Evolutionary conservation across 2,329 filamentous ascomycete species (phyloP), one percentile per base, ranked within the genome.

Genomic region (Exophiala dermatitidis): DNA sequence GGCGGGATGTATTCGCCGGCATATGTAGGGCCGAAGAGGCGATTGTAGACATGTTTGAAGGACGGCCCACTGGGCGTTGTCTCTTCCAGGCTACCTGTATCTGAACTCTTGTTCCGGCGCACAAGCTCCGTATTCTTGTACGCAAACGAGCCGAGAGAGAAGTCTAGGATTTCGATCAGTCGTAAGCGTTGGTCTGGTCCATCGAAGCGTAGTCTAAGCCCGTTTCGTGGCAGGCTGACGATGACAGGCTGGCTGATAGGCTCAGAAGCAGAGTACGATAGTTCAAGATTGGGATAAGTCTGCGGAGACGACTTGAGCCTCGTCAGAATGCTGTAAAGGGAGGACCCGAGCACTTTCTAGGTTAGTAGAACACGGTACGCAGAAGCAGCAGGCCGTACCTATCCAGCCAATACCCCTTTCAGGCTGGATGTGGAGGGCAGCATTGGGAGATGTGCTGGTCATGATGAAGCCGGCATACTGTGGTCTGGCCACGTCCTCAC

Each of bases 11-110:
- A 98, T 74, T 98, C 93, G 59, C 93, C 93, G 1, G 87, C 87
- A 67, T 95, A 97, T 0, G 91, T 94, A 12, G 90, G 90, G 0
- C 93, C 93, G 59, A 98, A 84, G n/a, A 96, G 76, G 49, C 88
- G 84, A 64, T 95, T 89, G 68, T 97, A 98, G 61, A 98, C 85
- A 68, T 94, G 88, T 55, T 85, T 80, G 68, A 95, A 95, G 10
- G 81, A 85, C 3, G 90, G 90, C 0, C 88, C 88, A 6, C 69
- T 68, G 46, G 74, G 64, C 19, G 66, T 61, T 5, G 59, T 47
- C 9, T 65, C 54, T 60, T 67, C 63, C 43, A 70, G 67, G 19
- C 64, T 36, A 38, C 30, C 32, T 67, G 68, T 55, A 70, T 73
- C 42, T 79, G 79, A 55, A 29, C 65, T 57, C 57, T 71, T 71